These are phyloP conservation scores for Lentinula boryana DNA, from an alignment of 768 basidiomycete genomes.

Conservation along the genomic window DNA sequence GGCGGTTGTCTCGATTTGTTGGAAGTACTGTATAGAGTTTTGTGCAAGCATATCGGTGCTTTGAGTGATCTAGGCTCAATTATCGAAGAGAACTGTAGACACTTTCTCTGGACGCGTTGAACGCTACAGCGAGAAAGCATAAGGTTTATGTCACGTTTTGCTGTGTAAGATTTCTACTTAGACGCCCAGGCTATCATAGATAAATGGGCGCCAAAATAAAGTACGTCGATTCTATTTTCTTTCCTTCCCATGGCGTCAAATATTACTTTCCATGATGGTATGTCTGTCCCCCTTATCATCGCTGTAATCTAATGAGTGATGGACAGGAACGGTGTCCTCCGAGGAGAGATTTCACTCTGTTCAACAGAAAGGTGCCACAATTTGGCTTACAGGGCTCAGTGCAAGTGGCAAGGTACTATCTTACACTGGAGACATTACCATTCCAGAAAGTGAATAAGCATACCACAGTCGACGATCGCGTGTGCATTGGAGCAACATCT, in stretches of 20 bases:
- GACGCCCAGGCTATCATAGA: neutral
- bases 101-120: neutral
- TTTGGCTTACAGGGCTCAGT: slow-evolving; percentile 96
- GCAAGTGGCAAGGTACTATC: slow-evolving; percentile 83
- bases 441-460: neutral
- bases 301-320: neutral
- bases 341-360: slow-evolving; percentile 64
- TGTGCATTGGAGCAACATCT: slow-evolving; percentile 96
- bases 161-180: neutral
- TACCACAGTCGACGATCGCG: slow-evolving; percentile 83
- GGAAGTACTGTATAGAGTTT: neutral
- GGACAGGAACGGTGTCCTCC: slow-evolving; percentile 61
- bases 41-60: neutral
- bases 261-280: slow-evolving; percentile 69
- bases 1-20: neutral
- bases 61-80: neutral
- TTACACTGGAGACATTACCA: neutral
- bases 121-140: neutral
- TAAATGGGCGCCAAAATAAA: slow-evolving; percentile 18
- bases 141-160: neutral
- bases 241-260: slow-evolving; percentile 22
- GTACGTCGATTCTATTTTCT: slow-evolving; percentile 6
- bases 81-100: too few species aligned
- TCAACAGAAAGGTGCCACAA: slow-evolving; percentile 80
- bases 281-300: slow-evolving; percentile 2